Base-by-base conservation (phyloP, 2,329 filamentous ascomycete species). In the Zalaria sp. region DNA sequence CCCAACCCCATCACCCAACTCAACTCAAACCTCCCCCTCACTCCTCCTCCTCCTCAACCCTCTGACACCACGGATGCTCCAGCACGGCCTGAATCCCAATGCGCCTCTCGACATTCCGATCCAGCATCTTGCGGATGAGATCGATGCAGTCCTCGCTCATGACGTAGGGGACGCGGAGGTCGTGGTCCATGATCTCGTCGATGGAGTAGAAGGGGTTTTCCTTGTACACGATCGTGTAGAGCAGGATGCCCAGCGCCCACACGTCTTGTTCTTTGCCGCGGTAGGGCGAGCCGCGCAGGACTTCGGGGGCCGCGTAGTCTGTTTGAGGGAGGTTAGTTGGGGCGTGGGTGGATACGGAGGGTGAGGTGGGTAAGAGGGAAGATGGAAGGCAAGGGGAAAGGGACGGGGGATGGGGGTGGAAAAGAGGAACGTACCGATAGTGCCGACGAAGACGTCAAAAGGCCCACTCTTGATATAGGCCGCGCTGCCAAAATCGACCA, bases 241-340 rank as follows among this genome's bases (percentile, higher is more conserved):
- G 76, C 26, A 98, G 73, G 55, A 98, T 96, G 25, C 91, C 91
- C 10, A 98, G 73, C 1, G 91, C 91, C 91, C 91, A 98, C 27
- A 98, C 87, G 57, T 98, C 91, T 67, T 98, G 91, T 60, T 94
- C 89, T 63, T 93, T 94, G 56, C 91, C 91, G 50, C 83, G 77
- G 63, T 98, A 98, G 10, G 88, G 82, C 52, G 81, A 82, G 38
- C 91, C 91, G 44, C 87, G 87, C 38, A 98, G 73, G 42, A 98
- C 91, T 67, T 98, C 91, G n/a, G 91, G 91, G 5, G 91, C 91
- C 37, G 91, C 91, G 63, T 98, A 98, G 68, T 98, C 91, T 95
- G 48, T 36, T 25, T 40, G 38, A 31, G 6, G 18, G 18, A 38
- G 27, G 10, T 10, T 5, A 28, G 6, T 26, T 35, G 25, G 7